Evolutionary conservation across 805 yeast genomes (phyloP).

Genomic region (Lachancea cidri): DNA sequence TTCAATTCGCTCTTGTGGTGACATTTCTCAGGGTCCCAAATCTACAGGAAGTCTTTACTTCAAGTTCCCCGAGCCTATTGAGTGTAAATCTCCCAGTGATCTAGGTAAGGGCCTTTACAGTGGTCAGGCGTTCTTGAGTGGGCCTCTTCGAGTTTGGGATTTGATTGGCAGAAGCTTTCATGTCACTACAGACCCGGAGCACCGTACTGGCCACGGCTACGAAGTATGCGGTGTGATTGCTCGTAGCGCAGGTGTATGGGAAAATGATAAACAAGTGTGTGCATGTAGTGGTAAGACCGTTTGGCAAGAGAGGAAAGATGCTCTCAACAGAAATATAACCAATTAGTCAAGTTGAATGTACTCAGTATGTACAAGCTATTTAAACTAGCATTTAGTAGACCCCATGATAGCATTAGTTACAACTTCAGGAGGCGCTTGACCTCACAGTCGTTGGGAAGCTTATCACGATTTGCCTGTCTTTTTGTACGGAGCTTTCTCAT

Average conservation of each 20-base stretch:
- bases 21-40: slow-evolving; percentile 67
- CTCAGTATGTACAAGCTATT: slow-evolving; percentile 4
- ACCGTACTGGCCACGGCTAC: slow-evolving; percentile 28
- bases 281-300: slow-evolving; percentile 92
- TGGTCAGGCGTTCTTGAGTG: slow-evolving; percentile 44
- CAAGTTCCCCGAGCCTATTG: slow-evolving; percentile 28
- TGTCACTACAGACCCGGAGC: slow-evolving; percentile 22
- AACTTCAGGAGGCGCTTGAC: slow-evolving; percentile 2
- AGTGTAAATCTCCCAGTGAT: slow-evolving; percentile 34
- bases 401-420: too few relatives aligned
- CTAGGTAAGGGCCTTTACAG: slow-evolving; percentile 31
- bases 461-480: slow-evolving; percentile 5
- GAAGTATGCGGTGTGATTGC: slow-evolving; percentile 81
- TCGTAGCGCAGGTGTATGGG: slow-evolving; percentile 96
- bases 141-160: slow-evolving; percentile 45
- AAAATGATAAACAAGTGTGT: slow-evolving; percentile 88
- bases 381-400: not conserved
- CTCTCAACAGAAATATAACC: slow-evolving; percentile 36
- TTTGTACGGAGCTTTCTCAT: slow-evolving; percentile 13
- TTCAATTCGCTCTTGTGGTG: slow-evolving; percentile 63
- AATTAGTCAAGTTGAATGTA: slow-evolving; percentile 1
- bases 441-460: not conserved
- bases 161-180: slow-evolving; percentile 62
- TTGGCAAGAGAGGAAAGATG: slow-evolving; percentile 91
- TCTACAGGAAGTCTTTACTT: slow-evolving; percentile 53